Evolutionary conservation across 2,329 filamentous ascomycete species (phyloP).

Genomic region (Beauveria asiatica): DNA sequence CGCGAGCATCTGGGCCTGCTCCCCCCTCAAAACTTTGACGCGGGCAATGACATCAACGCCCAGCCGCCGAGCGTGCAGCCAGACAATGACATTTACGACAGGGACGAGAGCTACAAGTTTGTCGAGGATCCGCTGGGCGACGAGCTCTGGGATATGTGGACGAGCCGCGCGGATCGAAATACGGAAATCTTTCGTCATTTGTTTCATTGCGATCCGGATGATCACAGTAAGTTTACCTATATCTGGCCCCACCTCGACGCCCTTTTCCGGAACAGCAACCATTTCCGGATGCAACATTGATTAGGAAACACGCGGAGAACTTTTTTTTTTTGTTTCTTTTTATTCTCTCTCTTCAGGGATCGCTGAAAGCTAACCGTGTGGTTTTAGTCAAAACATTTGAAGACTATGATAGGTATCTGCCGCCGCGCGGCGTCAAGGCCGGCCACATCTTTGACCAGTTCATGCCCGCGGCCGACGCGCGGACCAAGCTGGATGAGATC

Average conservation of each 20-base stretch:
- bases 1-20: slow-evolving; percentile 83
- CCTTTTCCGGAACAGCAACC: not conserved
- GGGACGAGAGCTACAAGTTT: slow-evolving; percentile 53
- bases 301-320: not conserved
- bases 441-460: slow-evolving; percentile 83
- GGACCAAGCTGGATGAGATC: slow-evolving; percentile 67
- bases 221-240: slow-evolving; percentile 50
- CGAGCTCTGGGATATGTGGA: slow-evolving; percentile 63
- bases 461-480: slow-evolving; percentile 62
- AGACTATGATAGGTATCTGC: slow-evolving; percentile 77
- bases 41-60: slow-evolving; percentile 59
- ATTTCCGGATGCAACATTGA: slow-evolving; percentile 7
- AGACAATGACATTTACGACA: slow-evolving; percentile 53
- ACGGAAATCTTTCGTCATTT: slow-evolving; percentile 69
- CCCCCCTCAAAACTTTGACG: slow-evolving; percentile 62
- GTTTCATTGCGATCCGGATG: slow-evolving; percentile 84
- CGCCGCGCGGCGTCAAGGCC: slow-evolving; percentile 60
- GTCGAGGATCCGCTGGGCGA: slow-evolving; percentile 65
- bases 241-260: not conserved
- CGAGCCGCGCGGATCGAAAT: slow-evolving; percentile 57
- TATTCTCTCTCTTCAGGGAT: not conserved
- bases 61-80: slow-evolving; percentile 59
- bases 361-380: slow-evolving; percentile 12
- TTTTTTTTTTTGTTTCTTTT: not conserved
- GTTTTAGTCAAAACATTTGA: slow-evolving; percentile 69